These are phyloP conservation scores for Pyrenochaeta sp. DNA, from an alignment of 2,329 filamentous ascomycete species.

Conservation along the genomic window DNA sequence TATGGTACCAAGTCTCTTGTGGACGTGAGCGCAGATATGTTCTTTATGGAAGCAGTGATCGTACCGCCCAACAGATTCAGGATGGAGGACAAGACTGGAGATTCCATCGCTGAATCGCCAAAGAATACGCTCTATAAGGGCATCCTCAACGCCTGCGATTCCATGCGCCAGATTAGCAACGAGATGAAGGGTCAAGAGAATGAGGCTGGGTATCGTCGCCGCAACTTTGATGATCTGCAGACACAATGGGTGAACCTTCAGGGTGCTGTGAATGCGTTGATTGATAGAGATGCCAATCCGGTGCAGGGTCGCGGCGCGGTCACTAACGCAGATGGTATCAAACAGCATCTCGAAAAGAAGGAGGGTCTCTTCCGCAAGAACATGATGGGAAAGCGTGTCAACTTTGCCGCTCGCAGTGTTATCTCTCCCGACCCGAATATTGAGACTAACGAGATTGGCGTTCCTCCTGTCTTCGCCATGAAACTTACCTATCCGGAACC, in stretches of 20 bases:
- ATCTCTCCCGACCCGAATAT: constrained; percentile 99
- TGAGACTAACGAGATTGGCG: constrained; percentile 98
- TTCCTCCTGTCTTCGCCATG: constrained; percentile 95
- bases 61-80: constrained; percentile 93
- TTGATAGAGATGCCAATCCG: constrained; percentile 88
- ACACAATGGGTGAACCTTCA: constrained; percentile 85
- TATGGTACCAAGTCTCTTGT: constrained; percentile 66
- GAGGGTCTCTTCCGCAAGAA: constrained; percentile 98
- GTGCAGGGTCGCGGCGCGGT: constrained; percentile 79
- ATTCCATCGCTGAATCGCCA: constrained; percentile 84
- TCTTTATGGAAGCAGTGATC: constrained; percentile 86
- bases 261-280: constrained; percentile 88
- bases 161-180: constrained; percentile 76
- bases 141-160: constrained; percentile 78
- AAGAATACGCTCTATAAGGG: constrained; percentile 89
- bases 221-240: constrained; percentile 79
- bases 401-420: constrained; percentile 95
- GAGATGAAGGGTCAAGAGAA: constrained; percentile 65
- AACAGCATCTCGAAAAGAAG: constrained; percentile 98
- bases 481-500: constrained; percentile 97
- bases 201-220: constrained; percentile 54
- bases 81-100: constrained; percentile 83
- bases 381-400: constrained; percentile 99
- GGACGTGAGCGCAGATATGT: constrained; percentile 83
- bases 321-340: constrained; percentile 90